Base-by-base conservation (phyloP, 805 yeast species). In the Candida chauliodis region DNA sequence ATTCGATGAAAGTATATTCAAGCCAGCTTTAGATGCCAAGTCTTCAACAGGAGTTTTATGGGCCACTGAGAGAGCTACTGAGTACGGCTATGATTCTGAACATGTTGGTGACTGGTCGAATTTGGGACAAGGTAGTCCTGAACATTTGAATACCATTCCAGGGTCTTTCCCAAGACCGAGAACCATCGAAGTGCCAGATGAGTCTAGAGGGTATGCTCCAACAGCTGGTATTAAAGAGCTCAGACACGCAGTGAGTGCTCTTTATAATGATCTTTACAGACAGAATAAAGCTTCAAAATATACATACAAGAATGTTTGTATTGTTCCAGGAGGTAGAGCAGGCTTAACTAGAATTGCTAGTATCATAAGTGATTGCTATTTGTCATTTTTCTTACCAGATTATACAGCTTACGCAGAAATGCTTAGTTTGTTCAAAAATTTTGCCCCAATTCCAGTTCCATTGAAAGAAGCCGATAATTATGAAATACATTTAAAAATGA, bases 341-440 rank as follows among this genome's bases (percentile, higher is more conserved):
- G 83, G 82, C 0, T 57, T 77, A 44, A 77, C 78, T 4, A 68
- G 83, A 53, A 77, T 77, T 44, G 83, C 83, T 13, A 75, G 82
- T 11, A 75, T 77, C 41, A 64, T 77, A 38, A 66, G 73, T 38
- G 81, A 77, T 55, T 76, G 81, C 49, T 78, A 77, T 52, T 55
- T 77, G 34, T 72, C 79, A 18, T 77, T 77, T 55, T 77, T 77
- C 53, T 60, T 77, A 44, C 83, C 83, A 4, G 83, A 77, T 51
- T 77, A 77, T 48, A 77, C 83, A 11, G 83, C 83, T 5, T 77
- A 77, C 47, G 80, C 83, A 15, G 83, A 77, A 51, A 77, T 77
- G 83, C 60, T 77, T 49, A 73, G 80, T 10, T 63, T 77, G 34
- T 77, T 77, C 60, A 77, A 77, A 63, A 77, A 77, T 58, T 77